These are phyloP conservation scores for Melampsora americana DNA, from an alignment of 1,284 basidiomycete species.

Conservation along the genomic window DNA sequence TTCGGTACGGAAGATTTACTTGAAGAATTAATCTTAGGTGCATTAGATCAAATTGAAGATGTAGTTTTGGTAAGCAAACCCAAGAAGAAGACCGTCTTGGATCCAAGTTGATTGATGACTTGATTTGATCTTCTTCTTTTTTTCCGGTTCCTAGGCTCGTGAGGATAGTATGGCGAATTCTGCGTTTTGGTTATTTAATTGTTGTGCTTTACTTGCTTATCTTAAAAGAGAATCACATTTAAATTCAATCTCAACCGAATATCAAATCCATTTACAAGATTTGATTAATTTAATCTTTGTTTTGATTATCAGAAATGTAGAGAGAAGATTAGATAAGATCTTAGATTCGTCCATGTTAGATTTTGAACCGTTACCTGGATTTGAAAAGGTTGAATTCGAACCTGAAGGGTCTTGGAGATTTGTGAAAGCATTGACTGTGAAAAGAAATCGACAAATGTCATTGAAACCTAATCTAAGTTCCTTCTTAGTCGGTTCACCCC, in stretches of 20 bases:
- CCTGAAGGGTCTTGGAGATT: constrained; percentile 81
- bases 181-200: constrained; percentile 93
- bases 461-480: constrained; percentile 54
- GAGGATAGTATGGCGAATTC: constrained; percentile 80
- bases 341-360: constrained; percentile 82
- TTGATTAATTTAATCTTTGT: constrained; percentile 93
- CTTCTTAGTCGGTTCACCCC: constrained; percentile 50
- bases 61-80: constrained; percentile 72
- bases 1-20: constrained; percentile 58
- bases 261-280: constrained; percentile 63
- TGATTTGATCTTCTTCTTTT: constrained; percentile 26
- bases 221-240: constrained; percentile 67
- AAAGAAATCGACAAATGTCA: constrained; percentile 58
- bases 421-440: constrained; percentile 65
- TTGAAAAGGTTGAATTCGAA: constrained; percentile 83
- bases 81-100: constrained; percentile 6
- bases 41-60: constrained; percentile 86
- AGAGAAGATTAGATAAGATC: constrained; percentile 79
- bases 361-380: constrained; percentile 69
- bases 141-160: constrained; percentile 61
- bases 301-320: constrained; percentile 88
- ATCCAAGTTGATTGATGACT: constrained; percentile 7
- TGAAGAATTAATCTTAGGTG: constrained; percentile 83
- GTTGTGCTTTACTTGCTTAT: constrained; percentile 81
- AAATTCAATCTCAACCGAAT: constrained; percentile 35